Evolutionary conservation across 2,329 filamentous ascomycete species (phyloP).

Genomic region (Penicillium sp.): DNA sequence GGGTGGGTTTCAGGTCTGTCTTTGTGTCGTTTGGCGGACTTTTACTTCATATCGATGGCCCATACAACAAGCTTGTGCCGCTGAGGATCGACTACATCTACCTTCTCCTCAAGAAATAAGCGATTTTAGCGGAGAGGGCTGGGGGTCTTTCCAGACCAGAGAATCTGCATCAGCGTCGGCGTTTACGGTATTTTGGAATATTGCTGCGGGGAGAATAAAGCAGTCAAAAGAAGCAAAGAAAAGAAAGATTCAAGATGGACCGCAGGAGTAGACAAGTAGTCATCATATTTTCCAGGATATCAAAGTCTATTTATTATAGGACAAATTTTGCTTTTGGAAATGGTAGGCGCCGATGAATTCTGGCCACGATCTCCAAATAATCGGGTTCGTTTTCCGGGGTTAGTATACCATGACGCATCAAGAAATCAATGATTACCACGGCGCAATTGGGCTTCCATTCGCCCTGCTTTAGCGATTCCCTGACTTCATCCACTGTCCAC

Average conservation of each 20-base stretch:
- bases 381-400: slow-evolving; percentile 74
- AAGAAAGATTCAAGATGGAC: background rate
- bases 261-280: background rate
- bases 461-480: slow-evolving; percentile 63
- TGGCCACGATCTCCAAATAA: slow-evolving; percentile 68
- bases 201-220: background rate
- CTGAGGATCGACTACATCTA: slow-evolving; percentile 92
- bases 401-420: slow-evolving; percentile 77
- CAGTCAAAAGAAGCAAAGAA: background rate
- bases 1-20: slow-evolving; percentile 63
- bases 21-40: slow-evolving; percentile 93
- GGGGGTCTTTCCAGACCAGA: slow-evolving; percentile 21
- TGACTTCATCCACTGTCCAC: slow-evolving; percentile 71
- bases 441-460: slow-evolving; percentile 94
- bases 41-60: slow-evolving; percentile 84
- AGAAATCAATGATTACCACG: slow-evolving; percentile 80
- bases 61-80: slow-evolving; percentile 90
- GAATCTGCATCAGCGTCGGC: slow-evolving; percentile 38
- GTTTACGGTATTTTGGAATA: slow-evolving; percentile 22
- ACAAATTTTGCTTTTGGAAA: slow-evolving; percentile 62
- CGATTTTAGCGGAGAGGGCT: background rate
- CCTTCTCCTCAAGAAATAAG: slow-evolving; percentile 83
- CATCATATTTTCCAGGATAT: slow-evolving; percentile 9
- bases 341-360: slow-evolving; percentile 73
- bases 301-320: slow-evolving; percentile 21